Conservation (phyloP, 2,329 filamentous ascomycete genomes). For the Colletotrichum sp. region DNA sequence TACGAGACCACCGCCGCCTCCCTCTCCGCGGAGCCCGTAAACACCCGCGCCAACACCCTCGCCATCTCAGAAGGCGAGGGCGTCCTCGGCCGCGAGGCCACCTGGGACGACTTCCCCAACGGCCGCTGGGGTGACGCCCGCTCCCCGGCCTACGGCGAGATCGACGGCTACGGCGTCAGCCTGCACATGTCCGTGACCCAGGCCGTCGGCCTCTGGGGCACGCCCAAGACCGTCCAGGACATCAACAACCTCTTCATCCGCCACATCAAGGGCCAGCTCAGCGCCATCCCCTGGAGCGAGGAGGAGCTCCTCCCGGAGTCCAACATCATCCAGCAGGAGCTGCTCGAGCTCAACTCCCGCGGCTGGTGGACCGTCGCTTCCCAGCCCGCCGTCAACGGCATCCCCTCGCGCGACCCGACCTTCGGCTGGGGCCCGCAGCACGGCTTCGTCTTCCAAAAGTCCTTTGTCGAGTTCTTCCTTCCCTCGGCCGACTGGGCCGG, state of each 20-base stretch:
- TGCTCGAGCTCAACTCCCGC: slow-evolving; percentile 76
- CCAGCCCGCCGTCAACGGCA: slow-evolving; percentile 90
- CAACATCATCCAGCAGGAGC: slow-evolving; percentile 75
- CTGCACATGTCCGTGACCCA: slow-evolving; percentile 88
- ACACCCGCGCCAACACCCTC: slow-evolving; percentile 82
- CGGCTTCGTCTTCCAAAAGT: slow-evolving; percentile 97
- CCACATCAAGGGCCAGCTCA: slow-evolving; percentile 80
- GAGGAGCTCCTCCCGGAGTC: slow-evolving; percentile 87
- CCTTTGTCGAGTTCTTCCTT: slow-evolving; percentile 96
- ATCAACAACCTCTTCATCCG: slow-evolving; percentile 81
- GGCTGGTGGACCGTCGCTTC: slow-evolving; percentile 98
- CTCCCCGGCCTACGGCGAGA: slow-evolving; percentile 93
- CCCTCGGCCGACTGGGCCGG: slow-evolving; percentile 73
- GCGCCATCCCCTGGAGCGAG: slow-evolving; percentile 92
- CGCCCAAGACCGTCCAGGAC: slow-evolving; percentile 72
- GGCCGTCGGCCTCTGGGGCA: slow-evolving; percentile 85
- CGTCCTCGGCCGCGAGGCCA: slow-evolving; percentile 87
- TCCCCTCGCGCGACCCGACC: slow-evolving; percentile 75
- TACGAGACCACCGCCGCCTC: slow-evolving; percentile 80
- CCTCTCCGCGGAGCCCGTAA: slow-evolving; percentile 70
- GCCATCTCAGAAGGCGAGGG: slow-evolving; percentile 96
- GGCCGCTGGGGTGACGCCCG: slow-evolving; percentile 93
- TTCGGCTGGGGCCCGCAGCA: slow-evolving; percentile 94
- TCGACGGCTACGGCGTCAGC: slow-evolving; percentile 97
- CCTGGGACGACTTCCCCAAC: slow-evolving; percentile 98